Conservation (phyloP, 2,329 filamentous ascomycete genomes). For the Thelonectria blattea region DNA sequence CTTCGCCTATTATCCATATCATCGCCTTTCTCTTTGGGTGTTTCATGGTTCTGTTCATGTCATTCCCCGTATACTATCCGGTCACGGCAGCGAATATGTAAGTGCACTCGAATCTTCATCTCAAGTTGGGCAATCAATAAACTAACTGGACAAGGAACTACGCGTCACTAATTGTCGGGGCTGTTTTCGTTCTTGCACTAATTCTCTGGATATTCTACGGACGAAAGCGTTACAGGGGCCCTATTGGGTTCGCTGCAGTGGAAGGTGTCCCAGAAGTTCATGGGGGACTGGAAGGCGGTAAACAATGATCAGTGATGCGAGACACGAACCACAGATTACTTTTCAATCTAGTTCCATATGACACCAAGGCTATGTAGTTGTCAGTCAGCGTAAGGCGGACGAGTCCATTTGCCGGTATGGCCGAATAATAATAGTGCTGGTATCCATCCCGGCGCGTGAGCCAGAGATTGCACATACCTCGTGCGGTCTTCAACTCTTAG, state of each 20-base stretch:
- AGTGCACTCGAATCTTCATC: neutral
- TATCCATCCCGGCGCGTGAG: too few species aligned
- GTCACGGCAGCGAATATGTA: conserved; percentile 12
- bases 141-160: conserved; percentile 13
- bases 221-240: neutral
- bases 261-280: neutral
- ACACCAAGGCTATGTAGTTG: too few species aligned
- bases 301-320: neutral
- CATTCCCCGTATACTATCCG: conserved; percentile 12
- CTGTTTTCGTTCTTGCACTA: conserved; percentile 5
- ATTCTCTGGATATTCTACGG: conserved; percentile 1
- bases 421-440: too few species aligned
- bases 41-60: conserved; percentile 21
- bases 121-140: neutral
- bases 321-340: too few species aligned
- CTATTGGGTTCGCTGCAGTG: neutral
- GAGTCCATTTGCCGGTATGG: too few species aligned
- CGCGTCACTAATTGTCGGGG: conserved; percentile 6
- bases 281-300: neutral
- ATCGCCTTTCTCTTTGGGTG: conserved; percentile 14
- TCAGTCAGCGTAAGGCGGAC: too few species aligned
- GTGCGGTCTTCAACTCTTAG: too few species aligned
- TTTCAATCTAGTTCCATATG: too few species aligned
- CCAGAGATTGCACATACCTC: too few species aligned
- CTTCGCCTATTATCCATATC: neutral